Conservation (phyloP, 2,329 filamentous ascomycete species). For the Colletotrichum sublineola region DNA sequence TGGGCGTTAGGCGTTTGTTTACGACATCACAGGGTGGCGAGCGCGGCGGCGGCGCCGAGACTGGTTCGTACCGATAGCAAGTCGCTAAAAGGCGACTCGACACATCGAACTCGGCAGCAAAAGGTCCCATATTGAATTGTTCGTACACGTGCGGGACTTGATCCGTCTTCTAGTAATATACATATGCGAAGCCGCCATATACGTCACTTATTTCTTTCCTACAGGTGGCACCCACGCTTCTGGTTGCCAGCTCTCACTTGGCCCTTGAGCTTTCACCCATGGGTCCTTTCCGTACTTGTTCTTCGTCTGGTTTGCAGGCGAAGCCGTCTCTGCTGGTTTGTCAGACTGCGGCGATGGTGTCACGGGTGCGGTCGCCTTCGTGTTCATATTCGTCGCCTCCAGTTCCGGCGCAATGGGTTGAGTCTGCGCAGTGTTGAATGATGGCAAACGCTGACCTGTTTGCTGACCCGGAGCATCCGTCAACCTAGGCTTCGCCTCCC, state of each 20-base stretch:
- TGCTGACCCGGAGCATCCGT: slow-evolving; percentile 55
- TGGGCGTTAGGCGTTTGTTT: slow-evolving; percentile 35
- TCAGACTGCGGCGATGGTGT: not conserved
- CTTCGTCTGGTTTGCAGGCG: slow-evolving; percentile 11
- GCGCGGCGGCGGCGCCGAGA: not conserved
- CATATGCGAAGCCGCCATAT: slow-evolving; percentile 1
- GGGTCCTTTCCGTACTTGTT: slow-evolving; percentile 59
- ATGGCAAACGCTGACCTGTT: slow-evolving; percentile 48
- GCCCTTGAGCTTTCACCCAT: slow-evolving; percentile 68
- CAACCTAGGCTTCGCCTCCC: slow-evolving; percentile 70
- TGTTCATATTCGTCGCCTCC: slow-evolving; percentile 26
- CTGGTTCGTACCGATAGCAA: not conserved
- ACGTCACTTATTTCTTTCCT: slow-evolving; percentile 47
- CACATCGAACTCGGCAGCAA: not conserved
- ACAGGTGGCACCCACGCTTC: slow-evolving; percentile 69
- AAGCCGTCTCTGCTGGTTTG: slow-evolving; percentile 16
- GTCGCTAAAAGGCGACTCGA: not conserved
- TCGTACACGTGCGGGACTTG: slow-evolving; percentile 24
- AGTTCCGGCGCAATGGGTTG: slow-evolving; percentile 38
- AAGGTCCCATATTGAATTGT: slow-evolving; percentile 14
- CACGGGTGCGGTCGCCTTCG: slow-evolving; percentile 22
- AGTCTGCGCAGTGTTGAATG: slow-evolving; percentile 44
- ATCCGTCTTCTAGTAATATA: slow-evolving; percentile 34
- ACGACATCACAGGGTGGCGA: not conserved
- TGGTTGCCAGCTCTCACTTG: slow-evolving; percentile 77